Evolutionary conservation across 2,329 filamentous ascomycete genomes (phyloP), one percentile per base, ranked within the genome.

Genomic region (Dactylellina leptospora): DNA sequence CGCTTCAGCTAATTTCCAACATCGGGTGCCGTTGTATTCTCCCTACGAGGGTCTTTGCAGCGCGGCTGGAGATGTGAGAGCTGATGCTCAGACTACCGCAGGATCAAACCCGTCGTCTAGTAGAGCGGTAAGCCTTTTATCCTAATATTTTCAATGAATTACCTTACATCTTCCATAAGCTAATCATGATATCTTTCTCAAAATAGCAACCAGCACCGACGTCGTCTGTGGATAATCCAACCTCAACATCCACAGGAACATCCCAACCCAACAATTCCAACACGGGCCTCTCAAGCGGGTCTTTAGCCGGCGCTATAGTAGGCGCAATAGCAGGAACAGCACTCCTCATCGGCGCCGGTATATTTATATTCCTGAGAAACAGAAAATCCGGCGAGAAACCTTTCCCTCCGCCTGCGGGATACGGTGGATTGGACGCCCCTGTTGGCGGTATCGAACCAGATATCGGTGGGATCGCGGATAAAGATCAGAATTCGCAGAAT

Each of bases 371-470:
- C 28, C 38, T 40, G 28, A 66, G 50, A 33, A 42, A n/a, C n/a
- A 27, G 30, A 18, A 50, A 27, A 22, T 16, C 30, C 1, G 22
- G 40, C n/a, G 20, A 25, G 4, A 56, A 45, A 20, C 42, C 50
- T 6, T 16, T 58, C 5, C 61, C 51, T n/a, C 42, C 61, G 33
- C 61, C 61, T 2, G 51, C 51, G 16, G 61, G 61, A 1, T 66
- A 66, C 42, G 61, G 61, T 20, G 61, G 61, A 2, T 40, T 58
- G 50, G 59, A 63, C 38, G 48, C n/a, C 18, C 36, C 36, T 18
- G 25, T 63, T 18, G 59, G 59, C 6, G 59, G 59, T n/a, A 63
- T 63, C 28, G 59, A 63, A 42, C 61, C 53, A 1, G 61, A 66
- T 5, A 25, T 66, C 5, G 61, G 61, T 6, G 61, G 61, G 1